Evolutionary conservation across 2,329 filamentous ascomycete genomes (phyloP).

Genomic region (Fusarium heterosporum): DNA sequence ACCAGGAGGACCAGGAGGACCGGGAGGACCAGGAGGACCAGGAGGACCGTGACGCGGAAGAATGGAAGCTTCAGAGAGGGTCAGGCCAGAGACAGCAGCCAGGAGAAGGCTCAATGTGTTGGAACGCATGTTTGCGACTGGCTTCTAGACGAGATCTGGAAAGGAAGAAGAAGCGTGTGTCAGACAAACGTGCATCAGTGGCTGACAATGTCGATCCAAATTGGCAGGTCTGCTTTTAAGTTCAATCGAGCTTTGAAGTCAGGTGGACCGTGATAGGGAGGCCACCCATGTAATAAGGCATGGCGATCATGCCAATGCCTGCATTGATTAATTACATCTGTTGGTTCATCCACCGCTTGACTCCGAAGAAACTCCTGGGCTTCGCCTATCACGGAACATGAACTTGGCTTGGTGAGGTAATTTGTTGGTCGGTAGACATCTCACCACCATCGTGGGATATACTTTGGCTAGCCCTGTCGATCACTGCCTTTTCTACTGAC

Average conservation of each 20-base stretch:
- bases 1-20: not conserved
- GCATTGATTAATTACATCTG: not conserved
- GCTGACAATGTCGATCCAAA: constrained; percentile 13
- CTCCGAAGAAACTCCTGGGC: not conserved
- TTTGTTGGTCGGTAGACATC: not conserved
- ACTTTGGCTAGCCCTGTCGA: constrained; percentile 17
- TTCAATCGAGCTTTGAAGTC: not conserved
- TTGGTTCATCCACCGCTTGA: not conserved
- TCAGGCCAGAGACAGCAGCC: constrained; percentile 22
- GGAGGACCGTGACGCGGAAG: constrained; percentile 2
- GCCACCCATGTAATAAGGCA: not conserved
- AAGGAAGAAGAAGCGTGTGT: not conserved
- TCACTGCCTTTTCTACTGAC: constrained; percentile 3
- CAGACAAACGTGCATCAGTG: constrained; percentile 5
- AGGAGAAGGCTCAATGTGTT: constrained; percentile 31
- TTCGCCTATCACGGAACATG: not conserved
- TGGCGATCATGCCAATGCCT: constrained; percentile 1
- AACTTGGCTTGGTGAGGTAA: no score
- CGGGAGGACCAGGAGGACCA: constrained; percentile 1
- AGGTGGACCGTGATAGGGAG: not conserved
- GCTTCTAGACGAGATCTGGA: constrained; percentile 18
- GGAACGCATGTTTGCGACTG: constrained; percentile 23
- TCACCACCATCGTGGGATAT: not conserved
- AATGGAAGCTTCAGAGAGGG: constrained; percentile 16
- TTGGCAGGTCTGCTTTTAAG: constrained; percentile 10